Evolutionary conservation across 2,329 filamentous ascomycete species (phyloP), one percentile per base, ranked within the genome.

Genomic region (Pyrenochaeta sp.): DNA sequence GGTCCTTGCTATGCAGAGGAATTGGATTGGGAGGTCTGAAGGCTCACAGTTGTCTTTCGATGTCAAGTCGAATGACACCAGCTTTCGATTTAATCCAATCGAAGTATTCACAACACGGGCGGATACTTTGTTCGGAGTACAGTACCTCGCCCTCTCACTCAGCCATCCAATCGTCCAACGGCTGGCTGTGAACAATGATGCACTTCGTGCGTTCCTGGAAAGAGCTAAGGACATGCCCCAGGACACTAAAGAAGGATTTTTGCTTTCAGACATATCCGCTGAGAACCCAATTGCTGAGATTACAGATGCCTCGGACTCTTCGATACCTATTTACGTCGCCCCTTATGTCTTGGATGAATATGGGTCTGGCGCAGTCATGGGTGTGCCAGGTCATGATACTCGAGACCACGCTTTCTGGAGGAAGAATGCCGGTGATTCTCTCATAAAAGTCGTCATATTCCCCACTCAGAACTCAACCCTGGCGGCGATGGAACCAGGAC

Each of bases 331-430:
- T 4, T 96, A 87, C 61, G 87, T 89, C 15, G 89, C 91, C 7
- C 86, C 90, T 0, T 96, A 96, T 63, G 91, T 96, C 8, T 77
- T 95, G 4, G 87, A 87, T 18, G 88, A 91, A 62, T 94, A 95
- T 57, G 90, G 90, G 11, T 88, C 91, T 55, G 90, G 90, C 1
- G 90, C 90, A 7, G 87, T 96, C 2, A 96, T 96, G 90, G 91
- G 91, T 29, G 91, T 96, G 6, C 91, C 91, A 0, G 91, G 86
- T 2, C 91, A 96, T 63, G 91, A 96, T 68, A 65, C 79, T 4
- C 81, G 90, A 38, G 91, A 96, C 58, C 78, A 88, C 69, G 81
- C 82, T 1, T 96, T 96, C 67, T 96, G 90, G 87, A 84, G 80
- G 56, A 77, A 85, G 44, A 90, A 95, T 53, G 76, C 81, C 20